Percentiles rank a stretch among this genome's conserved stretches.
Evolutionary conservation across 352 stramenopile species (phyloP).

Genomic region (Halophytophthora polymorphica): DNA sequence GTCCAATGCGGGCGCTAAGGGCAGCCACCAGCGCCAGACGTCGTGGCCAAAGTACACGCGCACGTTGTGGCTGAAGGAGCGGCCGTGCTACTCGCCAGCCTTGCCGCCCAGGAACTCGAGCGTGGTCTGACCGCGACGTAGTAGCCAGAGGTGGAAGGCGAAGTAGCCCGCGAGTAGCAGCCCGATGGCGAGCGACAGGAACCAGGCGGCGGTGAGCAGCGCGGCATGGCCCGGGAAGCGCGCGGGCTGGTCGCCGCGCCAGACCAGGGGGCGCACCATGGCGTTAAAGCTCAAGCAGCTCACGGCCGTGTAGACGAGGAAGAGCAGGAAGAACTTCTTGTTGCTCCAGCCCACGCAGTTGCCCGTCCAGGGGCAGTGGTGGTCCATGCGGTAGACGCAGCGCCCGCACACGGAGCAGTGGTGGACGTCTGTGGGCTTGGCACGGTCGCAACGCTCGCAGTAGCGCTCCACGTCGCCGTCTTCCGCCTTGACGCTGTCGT

Average conservation of each 20-base stretch:
- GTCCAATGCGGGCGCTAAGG: conserved; percentile 41
- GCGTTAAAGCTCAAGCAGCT: conserved; percentile 59
- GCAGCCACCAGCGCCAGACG: conserved; percentile 52
- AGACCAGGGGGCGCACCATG: conserved; percentile 35
- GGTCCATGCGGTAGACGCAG: conserved; percentile 84
- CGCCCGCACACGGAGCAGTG: conserved; percentile 75
- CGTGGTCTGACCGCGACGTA: conserved; percentile 63
- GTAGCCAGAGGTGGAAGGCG: conserved; percentile 71
- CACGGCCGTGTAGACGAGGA: conserved; percentile 69
- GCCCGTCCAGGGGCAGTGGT: conserved; percentile 83
- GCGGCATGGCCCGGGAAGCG: conserved; percentile 4
- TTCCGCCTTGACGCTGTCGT: conserved; percentile 6
- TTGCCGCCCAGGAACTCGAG: conserved; percentile 66
- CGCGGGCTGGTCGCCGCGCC: conserved; percentile 4
- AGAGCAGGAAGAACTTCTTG: conserved; percentile 85
- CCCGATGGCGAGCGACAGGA: conserved; percentile 50
- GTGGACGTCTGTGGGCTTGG: conserved; percentile 59
- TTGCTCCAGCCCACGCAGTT: conserved; percentile 86
- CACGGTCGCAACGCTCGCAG: conserved; percentile 71
- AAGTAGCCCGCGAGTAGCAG: conserved; percentile 66
- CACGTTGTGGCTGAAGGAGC: conserved; percentile 45
- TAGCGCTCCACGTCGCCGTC: conserved; percentile 36
- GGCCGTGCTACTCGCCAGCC: conserved; percentile 45
- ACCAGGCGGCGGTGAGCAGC: conserved; percentile 43
- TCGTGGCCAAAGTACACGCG: conserved; percentile 67